phyloP scores from a whole-genome alignment of 192 early-diverging fungal genomes.

The Rhizophagus prolifer region DNA sequence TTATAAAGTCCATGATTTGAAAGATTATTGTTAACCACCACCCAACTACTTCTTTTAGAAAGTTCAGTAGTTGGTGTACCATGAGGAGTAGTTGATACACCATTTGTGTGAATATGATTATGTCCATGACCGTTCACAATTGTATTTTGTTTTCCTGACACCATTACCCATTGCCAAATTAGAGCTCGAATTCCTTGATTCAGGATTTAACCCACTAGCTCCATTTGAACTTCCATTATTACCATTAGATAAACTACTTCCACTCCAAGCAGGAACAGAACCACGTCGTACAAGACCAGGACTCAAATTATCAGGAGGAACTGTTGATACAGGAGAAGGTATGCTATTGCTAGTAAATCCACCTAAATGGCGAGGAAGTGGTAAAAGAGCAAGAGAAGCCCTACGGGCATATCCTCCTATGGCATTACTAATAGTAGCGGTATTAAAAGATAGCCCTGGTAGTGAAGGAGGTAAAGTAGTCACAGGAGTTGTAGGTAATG shows the following conservation, averaged over 20 bases:
- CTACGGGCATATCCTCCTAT: slow-evolving; percentile 18
- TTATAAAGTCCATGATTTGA: slow-evolving; percentile 18
- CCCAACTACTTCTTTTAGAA: slow-evolving; percentile 20
- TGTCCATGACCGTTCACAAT: not conserved
- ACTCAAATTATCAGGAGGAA: slow-evolving; percentile 7
- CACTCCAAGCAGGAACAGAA: slow-evolving; percentile 24
- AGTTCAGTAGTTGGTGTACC: not conserved
- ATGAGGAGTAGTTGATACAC: not conserved
- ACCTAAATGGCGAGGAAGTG: slow-evolving; percentile 6
- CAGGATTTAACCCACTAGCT: not conserved
- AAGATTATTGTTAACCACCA: slow-evolving; percentile 4
- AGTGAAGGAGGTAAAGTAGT: slow-evolving; percentile 18
- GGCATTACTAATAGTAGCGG: slow-evolving; percentile 4
- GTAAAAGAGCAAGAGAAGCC: slow-evolving; percentile 19
- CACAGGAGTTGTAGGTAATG: slow-evolving; percentile 19
- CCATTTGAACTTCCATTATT: slow-evolving; percentile 5
- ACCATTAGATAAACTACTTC: slow-evolving; percentile 20
- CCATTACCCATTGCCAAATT: not conserved
- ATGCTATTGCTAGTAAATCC: not conserved
- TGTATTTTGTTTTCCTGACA: not conserved
- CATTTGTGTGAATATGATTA: not conserved
- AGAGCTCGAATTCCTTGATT: not conserved
- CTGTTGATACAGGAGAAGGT: slow-evolving; percentile 6
- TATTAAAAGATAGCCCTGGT: slow-evolving; percentile 13
- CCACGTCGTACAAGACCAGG: slow-evolving; percentile 10